phyloP scores from a whole-genome alignment of 768 basidiomycete species.

The Neoboletus subvelutipes region DNA sequence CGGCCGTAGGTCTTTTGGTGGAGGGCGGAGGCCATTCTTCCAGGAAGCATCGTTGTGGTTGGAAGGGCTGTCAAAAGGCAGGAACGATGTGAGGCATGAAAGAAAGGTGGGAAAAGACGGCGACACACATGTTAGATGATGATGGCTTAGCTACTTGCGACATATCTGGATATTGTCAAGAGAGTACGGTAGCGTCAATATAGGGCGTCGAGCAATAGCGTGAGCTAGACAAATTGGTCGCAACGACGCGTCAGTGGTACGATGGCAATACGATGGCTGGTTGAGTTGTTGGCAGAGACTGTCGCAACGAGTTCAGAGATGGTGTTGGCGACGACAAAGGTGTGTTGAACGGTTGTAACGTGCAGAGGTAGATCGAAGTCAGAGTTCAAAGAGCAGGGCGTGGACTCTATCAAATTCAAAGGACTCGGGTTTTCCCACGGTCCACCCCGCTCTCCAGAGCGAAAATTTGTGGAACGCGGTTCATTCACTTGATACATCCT shows the following conservation, averaged over 20 bases:
- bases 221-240: slow-evolving; percentile 19
- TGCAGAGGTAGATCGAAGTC: slow-evolving; percentile 28
- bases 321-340: slow-evolving; percentile 14
- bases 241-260: slow-evolving; percentile 23
- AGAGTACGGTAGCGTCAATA: slow-evolving; percentile 10
- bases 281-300: slow-evolving; percentile 12
- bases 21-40: slow-evolving; percentile 77
- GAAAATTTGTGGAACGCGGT: background rate
- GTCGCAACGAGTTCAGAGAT: slow-evolving; percentile 11
- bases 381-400: slow-evolving; percentile 29
- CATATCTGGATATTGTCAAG: slow-evolving; percentile 23
- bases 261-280: slow-evolving; percentile 16
- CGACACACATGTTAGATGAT: slow-evolving; percentile 31
- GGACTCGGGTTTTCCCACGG: slow-evolving; percentile 26
- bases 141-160: slow-evolving; percentile 34
- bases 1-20: slow-evolving; percentile 88
- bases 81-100: slow-evolving; percentile 2
- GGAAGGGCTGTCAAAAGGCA: slow-evolving; percentile 22
- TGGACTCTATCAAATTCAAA: slow-evolving; percentile 30
- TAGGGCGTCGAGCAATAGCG: slow-evolving; percentile 11
- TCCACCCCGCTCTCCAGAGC: slow-evolving; percentile 1
- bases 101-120: background rate
- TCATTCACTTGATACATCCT: background rate
- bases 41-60: slow-evolving; percentile 45
- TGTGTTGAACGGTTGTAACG: slow-evolving; percentile 12